Evolutionary conservation across 192 early-diverging fungal genomes (phyloP).

Genomic region (Oehlia diaphana): DNA sequence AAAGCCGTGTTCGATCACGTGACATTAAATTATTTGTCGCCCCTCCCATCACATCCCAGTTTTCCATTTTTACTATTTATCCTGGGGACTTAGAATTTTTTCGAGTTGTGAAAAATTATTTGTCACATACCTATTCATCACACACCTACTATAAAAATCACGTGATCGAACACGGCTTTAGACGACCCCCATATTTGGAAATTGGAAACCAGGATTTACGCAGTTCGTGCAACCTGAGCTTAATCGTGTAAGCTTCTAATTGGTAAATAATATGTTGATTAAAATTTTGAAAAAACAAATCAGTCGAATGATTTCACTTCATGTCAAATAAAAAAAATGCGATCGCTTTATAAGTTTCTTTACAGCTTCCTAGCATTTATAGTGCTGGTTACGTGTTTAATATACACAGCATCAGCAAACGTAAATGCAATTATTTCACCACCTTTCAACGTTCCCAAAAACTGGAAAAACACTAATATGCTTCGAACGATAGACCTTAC

Average conservation of each 20-base stretch:
- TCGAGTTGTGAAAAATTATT: too few species aligned
- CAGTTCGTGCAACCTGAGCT: not conserved
- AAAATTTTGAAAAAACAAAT: not conserved
- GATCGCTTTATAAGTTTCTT: not conserved
- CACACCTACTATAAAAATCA: too few species aligned
- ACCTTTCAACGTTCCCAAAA: slow-evolving; percentile 35
- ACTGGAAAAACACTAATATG: slow-evolving; percentile 57
- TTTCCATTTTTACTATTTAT: too few species aligned
- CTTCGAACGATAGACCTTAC: slow-evolving; percentile 65
- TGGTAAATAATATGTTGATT: not conserved
- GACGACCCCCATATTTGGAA: too few species aligned
- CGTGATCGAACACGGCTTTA: too few species aligned
- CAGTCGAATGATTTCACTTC: not conserved
- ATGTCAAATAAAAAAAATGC: not conserved
- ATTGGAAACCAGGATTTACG: not conserved
- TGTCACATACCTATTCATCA: too few species aligned
- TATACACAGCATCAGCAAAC: not conserved
- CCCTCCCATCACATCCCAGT: too few species aligned
- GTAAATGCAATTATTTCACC: not conserved
- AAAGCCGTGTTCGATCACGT: too few species aligned
- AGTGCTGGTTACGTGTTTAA: not conserved
- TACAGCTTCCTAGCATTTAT: not conserved
- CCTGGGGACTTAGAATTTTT: too few species aligned
- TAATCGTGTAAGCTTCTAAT: not conserved
- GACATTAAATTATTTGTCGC: too few species aligned